Evolutionary conservation across 805 yeast species (phyloP), one percentile per base, ranked within the genome.

Genomic region (Sugiyamaella valdiviana): DNA sequence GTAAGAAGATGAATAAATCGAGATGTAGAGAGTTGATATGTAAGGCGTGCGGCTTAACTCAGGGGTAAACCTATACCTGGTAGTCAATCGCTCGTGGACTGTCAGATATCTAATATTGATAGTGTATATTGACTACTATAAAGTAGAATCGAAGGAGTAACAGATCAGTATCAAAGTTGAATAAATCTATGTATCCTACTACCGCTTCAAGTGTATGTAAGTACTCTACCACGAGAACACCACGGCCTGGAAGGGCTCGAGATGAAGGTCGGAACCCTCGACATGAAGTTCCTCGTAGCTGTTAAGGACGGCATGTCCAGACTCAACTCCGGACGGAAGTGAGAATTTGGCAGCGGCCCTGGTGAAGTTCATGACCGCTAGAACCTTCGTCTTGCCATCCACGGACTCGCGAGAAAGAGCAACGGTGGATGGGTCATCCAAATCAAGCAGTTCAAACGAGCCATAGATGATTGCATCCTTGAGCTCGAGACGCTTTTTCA

Each of bases 381-480:
- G 66, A 12, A 71, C 64, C 44, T 57, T 63, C 40, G 65, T 56
- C 16, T 58, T 65, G 42, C 52, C 54, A 20, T 60, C 57, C 4
- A n/a, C 36, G 6, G 39, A 38, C 14, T 21, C 40, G 64, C 78
- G 77, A 36, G 64, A 55, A 60, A 63, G 77, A 6, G 72, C 63
- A 57, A 77, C 75, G 2, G 68, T 55, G 50, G 71, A 57, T 32
- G 65, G 62, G 58, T 74, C 71, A 12, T 75, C 75, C 49, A 60
- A 59, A 57, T 76, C 78, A 49, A 72, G 55, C 38, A 73, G 60
- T 45, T 70, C 68, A 50, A 77, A 72, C 36, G 60, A 59, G 20
- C 83, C 82, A 57, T 74, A 72, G 38, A 71, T 65, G 44, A 76
- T 62, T 14, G 70, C 52, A 37, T 75, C 77, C 53, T 67, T 69